Base-by-base conservation (phyloP, 805 yeast species). In the Lipomyces sp. region DNA sequence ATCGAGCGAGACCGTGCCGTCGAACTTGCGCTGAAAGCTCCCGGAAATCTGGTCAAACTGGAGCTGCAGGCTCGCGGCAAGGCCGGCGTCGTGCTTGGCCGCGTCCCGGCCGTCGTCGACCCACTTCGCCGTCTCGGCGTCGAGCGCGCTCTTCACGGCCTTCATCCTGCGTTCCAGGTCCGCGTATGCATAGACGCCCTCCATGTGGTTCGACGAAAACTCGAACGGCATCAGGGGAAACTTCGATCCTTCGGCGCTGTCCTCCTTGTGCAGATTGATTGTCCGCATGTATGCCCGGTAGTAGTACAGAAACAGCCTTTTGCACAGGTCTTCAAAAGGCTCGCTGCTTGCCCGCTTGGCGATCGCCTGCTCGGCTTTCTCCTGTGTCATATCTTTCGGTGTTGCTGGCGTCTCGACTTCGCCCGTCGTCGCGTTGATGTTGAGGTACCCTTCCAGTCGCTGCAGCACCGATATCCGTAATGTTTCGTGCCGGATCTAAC, bases 211-310 rank as follows among this genome's bases (percentile, higher is more conserved):
- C 16, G 28, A 32, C 7, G 23, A 32, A 26, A 6, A 29, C 22
- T 50, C 54, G 40, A 50, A 50, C 19, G 50, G 54, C 50, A 45
- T 50, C 18, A 22, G 16, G 11, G 23, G 16, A 14, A 50, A 45
- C 3, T 11, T 16, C 21, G 31, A 14, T 6, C 26, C 26, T 2
- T 50, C 50, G 16, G 11, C n/a, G 6, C 35, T 33, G 2, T 18
- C 18, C n/a, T 21, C 33, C 14, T 21, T 23, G 21, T 35, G 49
- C 14, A 23, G 28, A 7, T 34, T 18, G 16, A 50, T 40, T 8
- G 39, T 41, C 21, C 40, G 35, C 40, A 41, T 28, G 19, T 45
- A 45, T 13, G 44, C 22, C 11, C 13, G 44, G 19, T 50, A 50
- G 26, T 50, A 45, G 16, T 45, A 45, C 8, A 28, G 31, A 26